Evolutionary conservation across 768 basidiomycete genomes (phyloP), one percentile per base, ranked within the genome.

Genomic region (Naganishia antarctica): DNA sequence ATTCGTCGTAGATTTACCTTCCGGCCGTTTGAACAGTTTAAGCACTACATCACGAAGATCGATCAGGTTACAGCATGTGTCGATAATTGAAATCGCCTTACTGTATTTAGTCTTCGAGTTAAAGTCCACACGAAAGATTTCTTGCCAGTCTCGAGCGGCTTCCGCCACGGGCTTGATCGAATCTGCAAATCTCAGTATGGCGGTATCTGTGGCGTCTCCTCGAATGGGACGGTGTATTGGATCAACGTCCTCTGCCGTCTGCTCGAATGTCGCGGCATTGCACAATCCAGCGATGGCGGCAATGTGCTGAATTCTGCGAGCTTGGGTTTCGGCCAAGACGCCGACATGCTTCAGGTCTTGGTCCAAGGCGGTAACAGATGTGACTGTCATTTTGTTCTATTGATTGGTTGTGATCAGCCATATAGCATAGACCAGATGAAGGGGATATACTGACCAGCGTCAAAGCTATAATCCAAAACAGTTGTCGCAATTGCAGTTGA

Each of bases 191-290:
- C 81, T 78, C 16, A 86, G 74, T 15, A 86, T 80, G 2, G 83
- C 85, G 13, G 81, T 81, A 58, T 85, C 84, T 1, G 84, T 86
- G 2, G 84, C 83, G 70, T 85, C 84, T 3, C 84, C 85, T 45
- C 80, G 82, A 41, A 82, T 68, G 48, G 61, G 46, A 31, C 72
- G 63, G 13, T 70, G 31, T 2, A 48, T 60, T 28, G 70, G 43
- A 4, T 69, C 71, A 61, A 69, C 63, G 79, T 77, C 73, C 60
- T 74, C 73, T 8, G 75, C 70, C 0, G 75, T 73, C 4, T 74
- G 71, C 43, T 81, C 80, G 58, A 84, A 83, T 0, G 68, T 69
- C 0, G 83, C 83, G 1, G 81, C 80, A 64, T 85, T 85, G 69
- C 84, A 85, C 9, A 85, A 74, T 0, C 75, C 79, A 34, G 82